Base-by-base conservation (phyloP, 2,329 filamentous ascomycete genomes). In the Aspergillus tamarii region DNA sequence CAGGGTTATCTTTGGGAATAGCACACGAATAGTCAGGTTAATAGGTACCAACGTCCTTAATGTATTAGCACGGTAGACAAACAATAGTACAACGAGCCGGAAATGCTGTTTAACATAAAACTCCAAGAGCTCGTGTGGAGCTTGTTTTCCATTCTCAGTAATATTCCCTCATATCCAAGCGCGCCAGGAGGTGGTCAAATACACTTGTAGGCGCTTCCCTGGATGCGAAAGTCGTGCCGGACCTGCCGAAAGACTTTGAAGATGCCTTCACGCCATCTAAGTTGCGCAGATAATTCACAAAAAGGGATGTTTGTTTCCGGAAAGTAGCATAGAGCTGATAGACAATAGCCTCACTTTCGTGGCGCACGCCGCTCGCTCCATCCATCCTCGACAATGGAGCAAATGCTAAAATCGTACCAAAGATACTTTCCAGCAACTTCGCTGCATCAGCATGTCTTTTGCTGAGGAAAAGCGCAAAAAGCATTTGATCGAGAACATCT, bases 371-470 rank as follows among this genome's bases (percentile, higher is more conserved):
- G 66, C 79, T 79, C n/a, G 80, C 70, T 2, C 76, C 76, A 64
- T 79, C 67, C 64, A 68, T 67, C 66, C 71, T 74, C 57, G 73
- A 77, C 41, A 78, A 65, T 50, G 76, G 73, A 60, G 89, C 88
- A 72, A 95, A 95, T 14, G 84, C 81, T 12, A 97, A 80, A n/a
- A 96, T 85, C 0, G 87, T 77, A 1, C 83, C 82, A 67, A 96
- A 94, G 1, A 94, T 91, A 21, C 91, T 89, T 65, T 96, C 91
- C 0, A 97, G 80, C 0, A 96, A 79, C 45, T 85, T 86, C 66
- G 93, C 82, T 0, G 93, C 87, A 1, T 91, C 89, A 63, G 88
- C 84, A 74, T 96, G 93, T 41, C 91, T 84, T 71, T 91, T 91
- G 63, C 91, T 85, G 3, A 96, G 80, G 16, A 97, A 84, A 0